These are phyloP conservation scores for Parastagonospora avenae DNA, from an alignment of 2,329 filamentous ascomycete species.

Conservation along the genomic window DNA sequence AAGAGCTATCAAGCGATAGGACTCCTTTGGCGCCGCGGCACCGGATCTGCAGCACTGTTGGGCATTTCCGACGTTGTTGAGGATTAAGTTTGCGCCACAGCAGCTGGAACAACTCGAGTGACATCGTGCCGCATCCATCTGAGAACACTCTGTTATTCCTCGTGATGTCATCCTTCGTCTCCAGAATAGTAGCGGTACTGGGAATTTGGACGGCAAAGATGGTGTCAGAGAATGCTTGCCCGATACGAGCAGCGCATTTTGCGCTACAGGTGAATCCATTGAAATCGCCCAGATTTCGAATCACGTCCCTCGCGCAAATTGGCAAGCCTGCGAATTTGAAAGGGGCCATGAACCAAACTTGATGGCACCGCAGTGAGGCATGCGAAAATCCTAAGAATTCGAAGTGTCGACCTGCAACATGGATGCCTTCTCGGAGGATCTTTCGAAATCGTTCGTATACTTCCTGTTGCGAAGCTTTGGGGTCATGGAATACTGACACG, in stretches of 20 bases:
- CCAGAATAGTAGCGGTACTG: conserved; percentile 55
- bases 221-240: conserved; percentile 79
- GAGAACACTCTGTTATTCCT: conserved; percentile 69
- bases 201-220: conserved; percentile 63
- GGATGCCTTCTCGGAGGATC: conserved; percentile 64
- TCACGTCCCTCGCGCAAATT: conserved; percentile 62
- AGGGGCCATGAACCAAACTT: conserved; percentile 42
- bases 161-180: conserved; percentile 59
- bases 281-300: conserved; percentile 45
- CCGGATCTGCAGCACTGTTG: conserved; percentile 67
- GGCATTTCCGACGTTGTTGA: conserved; percentile 49
- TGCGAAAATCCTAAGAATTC: conserved; percentile 43
- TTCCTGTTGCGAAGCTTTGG: conserved; percentile 34
- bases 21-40: conserved; percentile 71
- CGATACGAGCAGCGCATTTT: conserved; percentile 65
- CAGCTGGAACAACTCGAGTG: conserved; percentile 60
- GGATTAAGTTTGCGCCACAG: conserved; percentile 63
- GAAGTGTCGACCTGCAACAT: conserved; percentile 32
- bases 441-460: conserved; percentile 59
- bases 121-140: conserved; percentile 80
- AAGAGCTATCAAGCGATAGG: conserved; percentile 64
- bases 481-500: conserved; percentile 64
- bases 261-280: conserved; percentile 58
- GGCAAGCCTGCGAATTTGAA: conserved; percentile 44
- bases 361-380: conserved; percentile 35